Base-by-base conservation (phyloP, 345 rosid species). In the Salix suchowensis region DNA sequence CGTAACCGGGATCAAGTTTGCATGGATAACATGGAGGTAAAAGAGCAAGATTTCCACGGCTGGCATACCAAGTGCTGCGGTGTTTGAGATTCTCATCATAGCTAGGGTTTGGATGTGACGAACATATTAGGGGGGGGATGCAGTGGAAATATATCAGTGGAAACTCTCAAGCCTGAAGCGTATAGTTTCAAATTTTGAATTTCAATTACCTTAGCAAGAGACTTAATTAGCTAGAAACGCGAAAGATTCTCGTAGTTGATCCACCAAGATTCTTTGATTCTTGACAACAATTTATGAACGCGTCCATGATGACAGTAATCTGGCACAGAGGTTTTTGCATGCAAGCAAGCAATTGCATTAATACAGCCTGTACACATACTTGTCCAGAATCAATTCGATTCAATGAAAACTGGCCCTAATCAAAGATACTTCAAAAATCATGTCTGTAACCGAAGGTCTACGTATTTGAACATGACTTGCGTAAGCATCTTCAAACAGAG, bases 391-490 rank as follows among this genome's bases (percentile, higher is more conserved):
- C 30, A 16, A 14, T 3, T 2, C 16, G n/a, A 32, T 10, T 28
- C 30, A 11, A 9, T 5, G 0, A 65, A 40, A 65, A 14, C 50
- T 39, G 13, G 39, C 23, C 62, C 52, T 13, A 15, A 34, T 34
- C n/a, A 2, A 46, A 46, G 16, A 13, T 65, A 0, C 28, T 60
- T 39, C 2, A 48, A 42, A 74, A 44, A 44, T 19, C 39, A 58
- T 58, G 19, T 14, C 62, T 32, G 18, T 39, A 70, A 60, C 54
- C 58, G 15, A 70, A 75, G 70, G 30, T 73, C 74, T 73, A 19
- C 13, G 68, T 48, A 16, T 32, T 26, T 19, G n/a, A 60, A 62
- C 72, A 62, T 15, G 16, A 24, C 34, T 23, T 46, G 34, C 21
- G 8, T 69, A 61, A 46, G 54, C 6, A 76, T 73, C 50, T 68